phyloP scores from a whole-genome alignment of 306 rosid species.

The Fragaria iinumae region DNA sequence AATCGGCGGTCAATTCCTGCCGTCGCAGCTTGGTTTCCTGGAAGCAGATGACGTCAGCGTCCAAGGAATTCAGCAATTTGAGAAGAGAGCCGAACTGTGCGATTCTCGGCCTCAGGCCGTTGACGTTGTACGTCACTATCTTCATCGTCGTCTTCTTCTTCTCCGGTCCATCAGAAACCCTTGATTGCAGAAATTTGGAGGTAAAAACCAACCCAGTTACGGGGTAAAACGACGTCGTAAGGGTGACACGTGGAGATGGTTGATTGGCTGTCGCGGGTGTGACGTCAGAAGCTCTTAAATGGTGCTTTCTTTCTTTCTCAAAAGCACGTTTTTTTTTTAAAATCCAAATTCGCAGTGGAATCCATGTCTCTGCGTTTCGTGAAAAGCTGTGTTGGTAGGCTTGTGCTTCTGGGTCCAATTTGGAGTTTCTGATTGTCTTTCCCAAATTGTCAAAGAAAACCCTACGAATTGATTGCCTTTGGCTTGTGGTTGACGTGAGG shows the following conservation, averaged over 20 bases:
- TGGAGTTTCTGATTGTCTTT: background rate
- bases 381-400: slow-evolving; percentile 1
- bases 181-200: background rate
- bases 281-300: background rate
- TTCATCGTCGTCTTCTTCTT: slow-evolving; percentile 39
- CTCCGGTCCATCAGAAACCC: background rate
- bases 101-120: slow-evolving; percentile 76
- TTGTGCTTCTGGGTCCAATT: slow-evolving; percentile 8
- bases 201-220: background rate
- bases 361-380: background rate
- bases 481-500: too few relatives aligned
- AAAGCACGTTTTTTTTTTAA: background rate
- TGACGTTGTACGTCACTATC: slow-evolving; percentile 90
- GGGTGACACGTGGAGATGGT: background rate
- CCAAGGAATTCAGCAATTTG: slow-evolving; percentile 76
- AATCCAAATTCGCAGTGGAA: background rate
- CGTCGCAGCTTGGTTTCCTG: slow-evolving; percentile 86
- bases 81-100: slow-evolving; percentile 85
- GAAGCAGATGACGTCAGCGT: slow-evolving; percentile 78
- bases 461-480: slow-evolving; percentile 4
- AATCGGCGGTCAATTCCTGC: slow-evolving; percentile 73
- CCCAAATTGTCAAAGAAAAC: background rate
- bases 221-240: background rate
- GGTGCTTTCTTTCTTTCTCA: too few relatives aligned
- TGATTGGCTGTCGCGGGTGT: background rate